Base-by-base conservation (phyloP, 257 asterid genomes). In the Leptodermis oblonga region DNA sequence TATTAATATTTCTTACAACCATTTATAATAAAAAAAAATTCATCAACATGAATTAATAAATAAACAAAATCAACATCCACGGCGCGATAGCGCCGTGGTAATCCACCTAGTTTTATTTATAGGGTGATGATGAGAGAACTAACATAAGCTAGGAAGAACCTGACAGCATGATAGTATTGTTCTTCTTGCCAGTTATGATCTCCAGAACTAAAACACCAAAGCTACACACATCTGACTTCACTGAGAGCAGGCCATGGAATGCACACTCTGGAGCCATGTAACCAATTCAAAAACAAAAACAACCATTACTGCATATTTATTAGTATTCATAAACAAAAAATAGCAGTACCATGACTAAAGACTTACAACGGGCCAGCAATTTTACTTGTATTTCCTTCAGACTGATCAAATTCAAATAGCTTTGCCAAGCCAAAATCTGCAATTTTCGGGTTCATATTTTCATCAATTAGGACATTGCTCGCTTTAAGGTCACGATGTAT, bases 231-330 rank as follows among this genome's bases (percentile, higher is more conserved):
- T 74, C 79, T 18, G 76, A 78, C 25, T 70, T 70, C 5, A 73
- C 56, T 0, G 78, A 78, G n/a, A 70, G 42, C 5, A 49, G 36
- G 5, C 76, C 76, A 3, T 66, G 68, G 17, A 46, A 20, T 64
- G 43, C 41, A 4, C 73, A 73, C 53, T 73, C 82, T 1, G 82
- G 79, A 17, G 82, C 69, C 76, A 78, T 78, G 67, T 78, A 74
- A 48, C 79, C 82, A 45, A 73, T 78, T 28, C 76, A 78, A 70
- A 4, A 31, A 43, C 2, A 36, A 20, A n/a, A n/a, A n/a, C n/a
- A n/a, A n/a, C n/a, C n/a, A n/a, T n/a, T n/a, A n/a, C n/a, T n/a
- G n/a, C 6, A 48, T n/a, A n/a, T 48, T 48, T 0, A 15, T 1
- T 0, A 48, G 54, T 4, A 48, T 15, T 49, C 55, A 20, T 49